Evolutionary conservation across 441 rosid genomes (phyloP), one percentile per base, ranked within the genome.

Genomic region (Manihot esculenta): DNA sequence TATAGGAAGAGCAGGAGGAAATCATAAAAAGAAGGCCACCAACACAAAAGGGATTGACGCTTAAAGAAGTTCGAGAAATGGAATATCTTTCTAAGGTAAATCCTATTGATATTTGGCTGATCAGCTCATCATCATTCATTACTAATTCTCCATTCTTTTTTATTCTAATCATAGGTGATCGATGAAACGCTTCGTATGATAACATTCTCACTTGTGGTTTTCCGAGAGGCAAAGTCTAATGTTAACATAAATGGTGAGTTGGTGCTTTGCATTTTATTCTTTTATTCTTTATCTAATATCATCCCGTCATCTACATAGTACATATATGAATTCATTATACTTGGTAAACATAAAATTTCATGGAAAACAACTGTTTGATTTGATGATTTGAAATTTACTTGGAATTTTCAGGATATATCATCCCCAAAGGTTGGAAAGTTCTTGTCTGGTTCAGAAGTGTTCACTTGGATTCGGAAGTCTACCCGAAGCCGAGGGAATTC

Each of bases 391-490:
- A 50, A 53, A 27, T 7, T 17, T 53, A 20, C 27, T 54, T 65
- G 64, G 42, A 3, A 64, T 71, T n/a, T n/a, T 65, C 81, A 91
- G 98, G 95, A 35, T 89, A 87, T 76, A 62, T 78, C 30, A 87
- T 94, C 74, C 95, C 97, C 17, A 90, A 85, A 76, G 95, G 97
- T 47, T 94, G 97, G 98, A 94, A 81, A 75, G 87, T 84, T 75
- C 79, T 94, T 73, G 84, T 84, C 1, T 94, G 96, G 98, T 94
- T 91, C 79, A 82, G 97, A 75, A 76, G 77, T 11, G 84, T 94
- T 61, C 95, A 91, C 74, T 80, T 80, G 33, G 91, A 91, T 64
- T 86, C 87, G 5, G 84, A 86, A 77, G 81, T 75, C 67, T 90
- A 87, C 72, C 88, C 86, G 0, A 82, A 89, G 69, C 97, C 94